A percentile compares a stretch with the other conserved stretches of the same genome.
phyloP scores from a whole-genome alignment of 495 filamentous ascomycete species.

The Penicillium flavigenum region DNA sequence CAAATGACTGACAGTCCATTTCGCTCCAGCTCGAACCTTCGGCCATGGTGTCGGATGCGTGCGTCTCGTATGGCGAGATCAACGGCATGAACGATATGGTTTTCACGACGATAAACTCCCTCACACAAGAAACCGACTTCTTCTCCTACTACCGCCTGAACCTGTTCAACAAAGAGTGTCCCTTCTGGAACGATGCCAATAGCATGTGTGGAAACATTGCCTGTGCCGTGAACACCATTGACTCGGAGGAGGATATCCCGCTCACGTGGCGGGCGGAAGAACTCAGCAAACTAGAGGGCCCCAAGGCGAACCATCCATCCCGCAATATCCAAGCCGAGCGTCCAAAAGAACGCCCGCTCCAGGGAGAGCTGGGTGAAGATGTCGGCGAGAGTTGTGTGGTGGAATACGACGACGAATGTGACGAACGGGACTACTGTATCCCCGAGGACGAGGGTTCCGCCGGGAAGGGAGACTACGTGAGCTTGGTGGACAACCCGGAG shows the following conservation, averaged over 20 bases:
- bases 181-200: conserved; percentile 91
- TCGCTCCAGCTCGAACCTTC: conserved; percentile 58
- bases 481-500: conserved; percentile 88
- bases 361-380: conserved; percentile 77
- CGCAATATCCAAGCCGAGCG: conserved; percentile 66
- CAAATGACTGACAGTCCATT: conserved; percentile 7
- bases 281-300: conserved; percentile 88
- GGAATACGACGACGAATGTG: conserved; percentile 97
- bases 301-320: conserved; percentile 83
- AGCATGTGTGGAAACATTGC: conserved; percentile 97
- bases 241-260: conserved; percentile 92
- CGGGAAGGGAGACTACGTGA: conserved; percentile 94
- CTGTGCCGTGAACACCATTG: conserved; percentile 94
- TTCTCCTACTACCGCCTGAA: conserved; percentile 97
- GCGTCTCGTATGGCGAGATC: conserved; percentile 86
- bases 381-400: conserved; percentile 95
- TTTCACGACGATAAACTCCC: conserved; percentile 72
- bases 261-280: conserved; percentile 87
- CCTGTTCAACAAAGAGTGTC: conserved; percentile 92
- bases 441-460: conserved; percentile 88
- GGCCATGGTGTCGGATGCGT: conserved; percentile 78
- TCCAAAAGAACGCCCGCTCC: conserved; percentile 68
- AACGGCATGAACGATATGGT: conserved; percentile 78
- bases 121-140: conserved; percentile 89
- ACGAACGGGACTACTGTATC: conserved; percentile 95